Evolutionary conservation across 805 yeast species (phyloP), one percentile per base, ranked within the genome.

Genomic region (Candida orba): DNA sequence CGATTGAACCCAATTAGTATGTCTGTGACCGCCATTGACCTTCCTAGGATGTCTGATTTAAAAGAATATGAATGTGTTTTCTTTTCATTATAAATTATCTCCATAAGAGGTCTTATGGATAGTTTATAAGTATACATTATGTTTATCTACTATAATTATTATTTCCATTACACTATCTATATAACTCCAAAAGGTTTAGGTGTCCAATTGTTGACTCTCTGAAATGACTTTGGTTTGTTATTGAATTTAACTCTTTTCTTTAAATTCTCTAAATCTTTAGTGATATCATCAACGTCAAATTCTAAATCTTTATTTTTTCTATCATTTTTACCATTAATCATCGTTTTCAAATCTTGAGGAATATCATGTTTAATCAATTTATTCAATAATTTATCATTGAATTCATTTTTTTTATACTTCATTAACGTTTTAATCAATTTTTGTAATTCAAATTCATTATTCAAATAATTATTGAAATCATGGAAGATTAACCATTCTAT

Each of bases 21-120:
- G 77, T 67, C 88, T 69, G 89, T 84, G 90, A 82, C 90, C 91
- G 93, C 87, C 73, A 72, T 48, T 59, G 76, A 72, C 86, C 91
- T 83, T 84, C 91, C 90, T 78, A 80, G 93, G 90, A 84, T 83
- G 93, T 84, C 93, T 83, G 93, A 84, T 78, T 56, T 7, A 18
- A 25, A 14, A 10, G 20, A 22, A n/a, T 24, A 7, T 32, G 24
- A 25, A 20, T 27, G 8, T 32, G 8, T 15, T 8, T 10, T 23
- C n/a, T 22, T 24, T 31, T 17, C 13, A 47, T 44, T 25, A 13
- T 30, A 9, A n/a, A 20, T 22, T 17, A 10, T 27, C 29, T 27
- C 13, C 13, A 27, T 27, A 13, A 8, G 29, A 27, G 29, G 29
- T 27, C 29, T 27, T 13, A 27, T 27, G 29, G 29, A 13, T 27